Percentiles rank a stretch among this genome's conserved stretches.
Conservation (phyloP, 2,329 filamentous ascomycete genomes). For the Teratosphaeria destructans region DNA sequence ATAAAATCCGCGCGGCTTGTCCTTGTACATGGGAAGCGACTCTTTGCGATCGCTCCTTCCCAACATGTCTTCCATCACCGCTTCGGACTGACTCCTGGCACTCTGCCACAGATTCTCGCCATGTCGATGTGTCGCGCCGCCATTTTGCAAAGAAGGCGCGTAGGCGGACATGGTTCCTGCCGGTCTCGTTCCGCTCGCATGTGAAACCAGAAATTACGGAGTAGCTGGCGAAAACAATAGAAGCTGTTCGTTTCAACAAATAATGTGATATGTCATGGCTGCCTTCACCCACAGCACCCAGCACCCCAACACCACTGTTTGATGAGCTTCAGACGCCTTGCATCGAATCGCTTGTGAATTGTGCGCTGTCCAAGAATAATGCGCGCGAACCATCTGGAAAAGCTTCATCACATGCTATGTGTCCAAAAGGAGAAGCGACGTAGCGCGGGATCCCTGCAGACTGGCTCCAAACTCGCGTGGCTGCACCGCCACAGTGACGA, state of each 20-base stretch:
- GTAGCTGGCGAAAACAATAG: not conserved
- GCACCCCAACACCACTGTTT: not conserved
- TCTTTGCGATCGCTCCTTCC: conserved; percentile 41
- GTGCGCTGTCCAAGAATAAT: not conserved
- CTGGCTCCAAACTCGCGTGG: not conserved
- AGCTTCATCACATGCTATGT: not conserved
- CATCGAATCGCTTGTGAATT: not conserved
- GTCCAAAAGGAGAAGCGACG: conserved; percentile 1
- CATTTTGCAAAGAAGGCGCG: not conserved
- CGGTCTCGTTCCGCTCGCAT: not conserved
- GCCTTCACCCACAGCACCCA: not conserved
- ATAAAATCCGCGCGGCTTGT: conserved; percentile 79
- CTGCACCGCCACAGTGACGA: not conserved
- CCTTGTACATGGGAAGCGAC: conserved; percentile 87
- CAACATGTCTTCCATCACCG: not conserved
- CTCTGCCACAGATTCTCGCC: conserved; percentile 17
- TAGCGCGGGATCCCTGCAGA: not conserved
- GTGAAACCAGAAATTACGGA: not conserved
- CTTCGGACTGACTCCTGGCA: not conserved
- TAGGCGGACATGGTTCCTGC: not conserved
- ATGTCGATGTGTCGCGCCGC: conserved; percentile 30
- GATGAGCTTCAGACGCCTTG: not conserved
- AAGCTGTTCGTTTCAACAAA: not conserved
- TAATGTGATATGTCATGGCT: not conserved
- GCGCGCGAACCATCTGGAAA: not conserved